Percentiles rank a stretch among this genome's conserved stretches.
Evolutionary conservation across 2,329 filamentous ascomycete genomes (phyloP).

Genomic region (Ceratocystis ficicola): DNA sequence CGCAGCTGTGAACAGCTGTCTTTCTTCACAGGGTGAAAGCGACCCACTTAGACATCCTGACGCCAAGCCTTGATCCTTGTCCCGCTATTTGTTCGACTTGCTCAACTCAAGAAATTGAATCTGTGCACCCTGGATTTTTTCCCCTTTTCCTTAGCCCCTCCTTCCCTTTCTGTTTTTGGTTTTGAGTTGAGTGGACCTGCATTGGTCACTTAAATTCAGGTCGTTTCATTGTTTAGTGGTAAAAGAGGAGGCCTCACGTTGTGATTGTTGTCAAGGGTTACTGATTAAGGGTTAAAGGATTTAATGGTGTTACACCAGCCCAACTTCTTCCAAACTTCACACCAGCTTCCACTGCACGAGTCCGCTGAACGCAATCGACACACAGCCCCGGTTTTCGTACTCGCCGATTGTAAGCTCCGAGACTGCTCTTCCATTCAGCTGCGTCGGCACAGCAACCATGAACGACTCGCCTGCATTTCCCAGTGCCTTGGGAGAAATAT

Average conservation of each 20-base stretch:
- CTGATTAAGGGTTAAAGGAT: not conserved
- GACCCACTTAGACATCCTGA: not conserved
- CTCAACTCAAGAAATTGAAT: not conserved
- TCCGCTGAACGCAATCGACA: conserved; percentile 28
- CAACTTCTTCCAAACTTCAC: conserved; percentile 23
- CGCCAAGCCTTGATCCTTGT: not conserved
- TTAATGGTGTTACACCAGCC: not conserved
- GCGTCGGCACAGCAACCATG: conserved; percentile 48
- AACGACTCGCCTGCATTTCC: conserved; percentile 59
- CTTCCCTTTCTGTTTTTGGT: not conserved
- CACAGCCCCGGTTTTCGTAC: conserved; percentile 29
- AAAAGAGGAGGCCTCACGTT: not conserved
- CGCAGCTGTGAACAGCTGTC: not conserved
- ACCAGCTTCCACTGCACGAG: conserved; percentile 42
- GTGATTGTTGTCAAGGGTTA: not conserved
- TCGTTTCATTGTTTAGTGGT: not conserved
- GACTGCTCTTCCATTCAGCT: conserved; percentile 36
- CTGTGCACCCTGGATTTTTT: not conserved
- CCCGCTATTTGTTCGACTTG: not conserved
- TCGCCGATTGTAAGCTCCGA: conserved; percentile 40
- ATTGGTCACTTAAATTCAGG: not conserved
- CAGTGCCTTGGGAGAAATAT: conserved; percentile 54
- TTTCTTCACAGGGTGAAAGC: not conserved
- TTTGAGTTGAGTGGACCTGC: conserved; percentile 1
- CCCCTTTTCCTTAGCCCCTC: not conserved